Evolutionary conservation across 306 rosid genomes (phyloP).

Genomic region (Boehmeria nivea): DNA sequence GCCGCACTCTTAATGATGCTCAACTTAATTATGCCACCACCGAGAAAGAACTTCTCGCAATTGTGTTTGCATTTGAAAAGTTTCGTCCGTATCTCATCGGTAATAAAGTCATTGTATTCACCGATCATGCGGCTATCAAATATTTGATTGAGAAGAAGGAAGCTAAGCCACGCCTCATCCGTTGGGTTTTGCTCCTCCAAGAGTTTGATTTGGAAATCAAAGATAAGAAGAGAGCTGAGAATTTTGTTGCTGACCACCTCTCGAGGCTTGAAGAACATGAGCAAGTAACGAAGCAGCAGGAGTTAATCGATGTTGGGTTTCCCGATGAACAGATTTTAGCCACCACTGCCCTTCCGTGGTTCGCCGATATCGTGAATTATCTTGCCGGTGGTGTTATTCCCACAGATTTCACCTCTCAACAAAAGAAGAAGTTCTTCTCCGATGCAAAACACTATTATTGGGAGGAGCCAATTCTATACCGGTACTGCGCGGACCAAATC

Average conservation of each 20-base stretch:
- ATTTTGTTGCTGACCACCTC: background rate
- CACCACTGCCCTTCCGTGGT: background rate
- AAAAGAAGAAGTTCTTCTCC: too few species aligned
- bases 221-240: background rate
- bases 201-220: background rate
- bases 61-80: background rate
- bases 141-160: background rate
- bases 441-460: too few species aligned
- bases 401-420: too few species aligned
- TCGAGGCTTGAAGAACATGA: background rate
- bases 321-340: background rate
- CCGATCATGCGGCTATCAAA: background rate
- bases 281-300: background rate
- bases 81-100: background rate
- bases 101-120: background rate
- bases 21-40: background rate
- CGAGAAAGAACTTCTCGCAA: background rate
- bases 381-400: too few species aligned
- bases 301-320: background rate
- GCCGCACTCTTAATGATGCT: background rate
- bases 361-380: background rate
- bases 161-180: background rate
- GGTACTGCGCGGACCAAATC: too few species aligned
- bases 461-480: too few species aligned
- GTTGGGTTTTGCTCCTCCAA: background rate